phyloP scores from a whole-genome alignment of 73 alveolate species.

The Tetrahymena elliotti region DNA sequence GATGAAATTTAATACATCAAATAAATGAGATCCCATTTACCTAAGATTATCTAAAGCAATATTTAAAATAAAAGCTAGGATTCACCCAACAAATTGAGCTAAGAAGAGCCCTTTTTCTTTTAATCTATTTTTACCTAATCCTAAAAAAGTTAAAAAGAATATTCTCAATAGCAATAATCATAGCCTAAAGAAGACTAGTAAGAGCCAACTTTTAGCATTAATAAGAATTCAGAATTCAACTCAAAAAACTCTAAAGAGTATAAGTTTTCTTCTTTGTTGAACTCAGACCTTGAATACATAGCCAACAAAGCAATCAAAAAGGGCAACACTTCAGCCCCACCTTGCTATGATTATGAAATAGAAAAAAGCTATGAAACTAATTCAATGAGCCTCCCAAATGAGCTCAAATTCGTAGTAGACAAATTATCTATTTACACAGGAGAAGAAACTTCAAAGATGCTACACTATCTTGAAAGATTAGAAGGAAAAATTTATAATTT shows the following conservation, averaged over 20 bases:
- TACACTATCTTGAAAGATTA: not conserved
- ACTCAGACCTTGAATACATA: not conserved
- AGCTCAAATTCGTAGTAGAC: not conserved
- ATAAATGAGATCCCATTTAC: not conserved
- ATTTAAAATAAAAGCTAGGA: not conserved
- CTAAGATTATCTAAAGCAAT: not conserved
- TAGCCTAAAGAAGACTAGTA: not conserved
- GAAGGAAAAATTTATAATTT: not conserved
- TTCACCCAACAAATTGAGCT: not conserved
- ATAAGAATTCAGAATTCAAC: not conserved
- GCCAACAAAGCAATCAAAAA: not conserved
- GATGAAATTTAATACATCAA: not conserved
- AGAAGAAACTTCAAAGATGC: not conserved
- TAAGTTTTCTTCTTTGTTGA: not conserved
- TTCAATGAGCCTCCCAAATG: not conserved
- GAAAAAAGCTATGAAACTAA: not conserved
- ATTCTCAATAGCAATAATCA: not conserved
- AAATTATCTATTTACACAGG: not conserved
- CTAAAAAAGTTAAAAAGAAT: not conserved
- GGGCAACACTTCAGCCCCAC: not conserved
- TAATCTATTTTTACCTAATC: not conserved
- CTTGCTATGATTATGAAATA: not conserved
- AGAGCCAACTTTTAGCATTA: not conserved
- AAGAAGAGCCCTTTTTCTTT: not conserved
- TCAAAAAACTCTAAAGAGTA: not conserved